Conservation (phyloP, 768 basidiomycete genomes). For the Rhodosporidiobolus odoratus region DNA sequence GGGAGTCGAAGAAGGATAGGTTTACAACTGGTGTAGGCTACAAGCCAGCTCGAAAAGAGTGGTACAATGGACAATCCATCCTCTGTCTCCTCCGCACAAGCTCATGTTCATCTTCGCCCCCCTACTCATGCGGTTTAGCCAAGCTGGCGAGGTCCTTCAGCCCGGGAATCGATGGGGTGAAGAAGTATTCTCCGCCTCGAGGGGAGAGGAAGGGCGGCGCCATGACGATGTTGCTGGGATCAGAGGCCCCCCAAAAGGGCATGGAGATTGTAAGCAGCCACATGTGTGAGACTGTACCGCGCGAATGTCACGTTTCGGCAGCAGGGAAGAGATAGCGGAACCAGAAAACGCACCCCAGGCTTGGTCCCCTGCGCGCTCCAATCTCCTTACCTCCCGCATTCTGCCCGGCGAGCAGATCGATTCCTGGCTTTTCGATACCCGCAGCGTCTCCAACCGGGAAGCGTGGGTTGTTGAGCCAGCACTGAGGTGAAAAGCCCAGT, state of each 20-base stretch:
- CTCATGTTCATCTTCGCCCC: too few species aligned
- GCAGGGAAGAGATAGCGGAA: not conserved
- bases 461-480: not conserved
- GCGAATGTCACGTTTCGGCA: not conserved
- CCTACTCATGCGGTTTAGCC: too few species aligned
- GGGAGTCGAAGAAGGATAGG: too few species aligned
- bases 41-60: too few species aligned
- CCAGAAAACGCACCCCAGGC: not conserved
- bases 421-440: not conserved
- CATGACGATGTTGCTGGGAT: not conserved
- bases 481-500: not conserved
- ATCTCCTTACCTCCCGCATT: not conserved
- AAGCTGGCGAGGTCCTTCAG: constrained; percentile 3
- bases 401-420: constrained; percentile 9
- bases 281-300: too few species aligned
- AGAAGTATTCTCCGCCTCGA: constrained; percentile 11
- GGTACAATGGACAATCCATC: too few species aligned
- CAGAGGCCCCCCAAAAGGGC: too few species aligned
- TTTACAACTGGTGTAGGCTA: too few species aligned
- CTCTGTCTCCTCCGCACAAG: too few species aligned
- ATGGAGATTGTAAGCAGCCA: too few species aligned
- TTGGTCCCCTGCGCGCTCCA: not conserved
- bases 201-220: not conserved
- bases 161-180: not conserved
- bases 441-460: not conserved